Evolutionary conservation across 768 basidiomycete genomes (phyloP), one percentile per base, ranked within the genome.

Genomic region (Phylloporus rhodoxanthus): DNA sequence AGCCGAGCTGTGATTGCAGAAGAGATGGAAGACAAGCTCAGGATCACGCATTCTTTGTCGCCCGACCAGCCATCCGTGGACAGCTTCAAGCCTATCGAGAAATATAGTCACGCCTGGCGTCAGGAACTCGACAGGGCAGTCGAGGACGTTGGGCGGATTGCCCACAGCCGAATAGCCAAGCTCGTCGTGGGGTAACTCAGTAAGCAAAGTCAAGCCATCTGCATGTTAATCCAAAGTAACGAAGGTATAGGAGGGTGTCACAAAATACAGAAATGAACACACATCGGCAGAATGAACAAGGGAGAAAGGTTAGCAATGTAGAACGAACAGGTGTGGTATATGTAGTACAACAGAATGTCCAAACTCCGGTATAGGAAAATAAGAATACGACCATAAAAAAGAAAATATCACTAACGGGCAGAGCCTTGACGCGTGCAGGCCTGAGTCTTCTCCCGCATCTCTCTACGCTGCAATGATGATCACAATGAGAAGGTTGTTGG

Each of bases 21-120:
- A 56, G 90, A 93, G 70, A 85, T 96, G 77, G 89, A 93, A 66
- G 74, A 72, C 49, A 73, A 72, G 46, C 70, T 94, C 29, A 75
- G 70, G 4, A 61, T 82, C 13, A 61, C 68, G 43, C 80, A 78
- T 63, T 78, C 78, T 13, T 59, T 79, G 43, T 75, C 71, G 20
- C 65, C 76, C 8, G 44, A 62, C 28, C 29, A 60, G 42, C 67
- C 65, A 9, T 62, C 70, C 3, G 50, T 77, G 14, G 68, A 66
- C 8, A 67, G 54, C 19, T 58, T 83, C 20, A 52, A 36, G 14
- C 64, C 68, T 0, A 53, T 83, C 17, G 68, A 72, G 28, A 58
- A 62, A 9, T 67, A 62, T 6, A 67, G 74, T 20, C 67, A 66
- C 4, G 73, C 66, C 43, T 94, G 92, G 92, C 64, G 51, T 40